Evolutionary conservation across 768 basidiomycete species (phyloP).

Genomic region (Agaricus sinodeliciosus): DNA sequence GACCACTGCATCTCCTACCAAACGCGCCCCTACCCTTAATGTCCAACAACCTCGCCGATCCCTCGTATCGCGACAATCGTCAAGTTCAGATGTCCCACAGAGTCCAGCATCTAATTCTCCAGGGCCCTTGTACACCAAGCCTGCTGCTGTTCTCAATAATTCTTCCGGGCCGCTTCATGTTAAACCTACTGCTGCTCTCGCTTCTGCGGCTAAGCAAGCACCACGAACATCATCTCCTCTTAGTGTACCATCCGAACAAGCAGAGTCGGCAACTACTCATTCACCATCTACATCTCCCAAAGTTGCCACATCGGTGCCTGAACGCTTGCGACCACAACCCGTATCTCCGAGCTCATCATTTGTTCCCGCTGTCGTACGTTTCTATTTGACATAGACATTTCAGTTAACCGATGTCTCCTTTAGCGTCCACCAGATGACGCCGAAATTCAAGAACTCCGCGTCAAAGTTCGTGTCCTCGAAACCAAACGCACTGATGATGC

Average conservation of each 20-base stretch:
- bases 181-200: too few species aligned
- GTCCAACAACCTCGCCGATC: conserved; percentile 45
- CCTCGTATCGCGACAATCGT: conserved; percentile 35
- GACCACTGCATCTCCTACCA: conserved; percentile 45
- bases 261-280: conserved; percentile 14
- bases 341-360: conserved; percentile 14
- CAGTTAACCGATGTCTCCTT: background rate
- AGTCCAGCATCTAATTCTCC: conserved; percentile 21
- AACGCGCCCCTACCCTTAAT: conserved; percentile 38
- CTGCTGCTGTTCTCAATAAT: conserved; percentile 14
- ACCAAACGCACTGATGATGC: conserved; percentile 82
- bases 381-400: conserved; percentile 2
- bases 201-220: background rate
- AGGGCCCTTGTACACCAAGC: conserved; percentile 19
- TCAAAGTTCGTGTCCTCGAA: conserved; percentile 82
- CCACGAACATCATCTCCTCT: conserved; percentile 32
- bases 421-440: conserved; percentile 39
- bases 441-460: conserved; percentile 74
- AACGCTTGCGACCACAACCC: conserved; percentile 16
- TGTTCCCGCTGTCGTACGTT: conserved; percentile 21
- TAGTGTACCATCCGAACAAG: conserved; percentile 25
- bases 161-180: too few species aligned
- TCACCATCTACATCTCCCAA: conserved; percentile 16
- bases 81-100: conserved; percentile 27
- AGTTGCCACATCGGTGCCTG: conserved; percentile 14